Evolutionary conservation across 2,329 filamentous ascomycete genomes (phyloP).

Genomic region (Rhynchosporium secalis): DNA sequence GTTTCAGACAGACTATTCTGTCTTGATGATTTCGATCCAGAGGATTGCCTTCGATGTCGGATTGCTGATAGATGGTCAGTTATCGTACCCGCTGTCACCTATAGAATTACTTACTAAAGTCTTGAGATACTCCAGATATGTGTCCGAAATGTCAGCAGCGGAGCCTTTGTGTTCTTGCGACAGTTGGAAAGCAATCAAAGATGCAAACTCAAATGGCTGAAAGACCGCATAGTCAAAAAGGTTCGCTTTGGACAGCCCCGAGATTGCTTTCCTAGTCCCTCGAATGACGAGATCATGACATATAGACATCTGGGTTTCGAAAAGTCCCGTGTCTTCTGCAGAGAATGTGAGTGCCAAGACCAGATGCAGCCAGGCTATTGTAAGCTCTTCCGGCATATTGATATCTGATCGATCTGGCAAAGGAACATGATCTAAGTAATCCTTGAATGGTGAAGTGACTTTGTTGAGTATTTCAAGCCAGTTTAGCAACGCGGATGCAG

Average conservation of each 20-base stretch:
- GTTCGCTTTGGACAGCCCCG: conserved; percentile 15
- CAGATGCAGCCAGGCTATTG: conserved; percentile 31
- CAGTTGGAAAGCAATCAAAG: conserved; percentile 29
- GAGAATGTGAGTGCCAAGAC: conserved; percentile 25
- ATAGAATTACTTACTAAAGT: conserved; percentile 21
- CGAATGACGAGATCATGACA: conserved; percentile 21
- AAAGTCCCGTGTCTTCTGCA: conserved; percentile 22
- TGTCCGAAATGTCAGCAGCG: conserved; percentile 24
- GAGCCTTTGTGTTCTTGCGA: conserved; percentile 20
- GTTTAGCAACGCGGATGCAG: neutral
- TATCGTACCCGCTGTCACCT: too few relatives aligned
- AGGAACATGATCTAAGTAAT: conserved; percentile 19
- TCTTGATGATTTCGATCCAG: conserved; percentile 31
- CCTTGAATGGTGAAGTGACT: conserved; percentile 14
- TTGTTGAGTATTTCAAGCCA: conserved; percentile 13
- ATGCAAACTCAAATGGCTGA: conserved; percentile 27
- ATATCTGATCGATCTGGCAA: conserved; percentile 19
- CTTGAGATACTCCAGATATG: conserved; percentile 30
- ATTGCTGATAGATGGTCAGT: conserved; percentile 20
- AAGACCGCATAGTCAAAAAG: conserved; percentile 27
- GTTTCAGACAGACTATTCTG: conserved; percentile 27
- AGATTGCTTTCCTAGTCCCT: conserved; percentile 24
- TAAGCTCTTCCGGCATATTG: conserved; percentile 25
- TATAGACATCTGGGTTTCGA: conserved; percentile 18
- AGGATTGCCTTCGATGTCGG: conserved; percentile 27